Conservation (phyloP, 352 stramenopile species). For the Phytophthora multivora region DNA sequence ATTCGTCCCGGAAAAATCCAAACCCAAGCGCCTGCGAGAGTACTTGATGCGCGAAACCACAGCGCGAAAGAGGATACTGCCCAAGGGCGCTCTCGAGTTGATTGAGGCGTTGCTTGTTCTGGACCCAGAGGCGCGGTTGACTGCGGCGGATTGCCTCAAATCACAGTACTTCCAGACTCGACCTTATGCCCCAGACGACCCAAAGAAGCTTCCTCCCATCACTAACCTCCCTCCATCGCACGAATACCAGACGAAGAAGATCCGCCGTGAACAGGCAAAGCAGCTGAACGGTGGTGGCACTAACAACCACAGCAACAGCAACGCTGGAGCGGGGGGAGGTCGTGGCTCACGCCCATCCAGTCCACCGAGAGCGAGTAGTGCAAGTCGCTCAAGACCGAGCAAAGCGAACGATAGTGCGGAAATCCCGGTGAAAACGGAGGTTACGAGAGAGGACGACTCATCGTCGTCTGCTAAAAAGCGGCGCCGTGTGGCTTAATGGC, state of each 20-base stretch:
- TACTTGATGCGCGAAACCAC: conserved; percentile 80
- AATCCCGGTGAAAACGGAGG: conserved; percentile 34
- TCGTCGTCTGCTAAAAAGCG: conserved; percentile 55
- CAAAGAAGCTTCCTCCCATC: conserved; percentile 68
- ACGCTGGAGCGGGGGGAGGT: conserved; percentile 26
- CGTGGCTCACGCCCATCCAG: conserved; percentile 27
- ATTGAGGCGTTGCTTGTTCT: conserved; percentile 95
- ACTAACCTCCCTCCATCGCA: conserved; percentile 80
- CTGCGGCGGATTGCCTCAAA: conserved; percentile 91
- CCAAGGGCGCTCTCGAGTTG: conserved; percentile 90
- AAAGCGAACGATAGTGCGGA: conserved; percentile 22
- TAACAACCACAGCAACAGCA: conserved; percentile 44
- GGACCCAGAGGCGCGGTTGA: conserved; percentile 94
- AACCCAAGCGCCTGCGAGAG: conserved; percentile 65
- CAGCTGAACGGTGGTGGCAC: conserved; percentile 52
- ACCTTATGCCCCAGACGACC: conserved; percentile 67
- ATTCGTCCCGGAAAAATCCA: conserved; percentile 83
- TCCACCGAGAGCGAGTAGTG: conserved; percentile 22
- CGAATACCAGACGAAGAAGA: conserved; percentile 91
- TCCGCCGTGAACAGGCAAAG: conserved; percentile 84
- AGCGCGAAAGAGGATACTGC: conserved; percentile 77
- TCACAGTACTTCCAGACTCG: conserved; percentile 94
- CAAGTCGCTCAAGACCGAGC: conserved; percentile 21
- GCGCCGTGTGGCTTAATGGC: conserved; percentile 53
- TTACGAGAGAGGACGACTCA: conserved; percentile 34